These are phyloP conservation scores for Globisporangium radiosum DNA, from an alignment of 352 stramenopile species.

Conservation along the genomic window DNA sequence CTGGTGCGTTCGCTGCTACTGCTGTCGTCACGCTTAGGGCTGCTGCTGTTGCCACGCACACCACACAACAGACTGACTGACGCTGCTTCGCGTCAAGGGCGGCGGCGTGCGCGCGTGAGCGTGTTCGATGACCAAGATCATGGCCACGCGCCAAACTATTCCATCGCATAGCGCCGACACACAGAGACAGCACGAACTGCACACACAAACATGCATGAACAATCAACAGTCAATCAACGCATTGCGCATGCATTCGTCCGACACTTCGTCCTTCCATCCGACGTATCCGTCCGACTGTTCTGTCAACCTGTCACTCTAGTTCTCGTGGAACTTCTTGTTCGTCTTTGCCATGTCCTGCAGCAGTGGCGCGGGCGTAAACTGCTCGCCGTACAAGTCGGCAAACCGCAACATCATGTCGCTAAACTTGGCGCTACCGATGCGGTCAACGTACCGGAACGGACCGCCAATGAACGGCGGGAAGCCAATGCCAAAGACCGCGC, in stretches of 20 bases:
- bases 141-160: too few species aligned
- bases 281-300: conserved; percentile 2
- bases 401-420: conserved; percentile 96
- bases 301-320: conserved; percentile 20
- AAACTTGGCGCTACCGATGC: conserved; percentile 90
- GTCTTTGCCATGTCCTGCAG: conserved; percentile 96
- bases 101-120: not conserved
- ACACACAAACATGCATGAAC: not conserved
- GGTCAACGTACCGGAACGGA: conserved; percentile 96
- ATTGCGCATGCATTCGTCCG: not conserved
- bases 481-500: conserved; percentile 97
- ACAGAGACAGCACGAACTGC: not conserved
- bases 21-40: not conserved
- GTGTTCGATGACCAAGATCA: too few species aligned
- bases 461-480: conserved; percentile 97
- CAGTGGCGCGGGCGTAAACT: conserved; percentile 95
- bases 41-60: not conserved
- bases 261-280: not conserved
- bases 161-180: too few species aligned
- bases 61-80: not conserved
- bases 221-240: not conserved
- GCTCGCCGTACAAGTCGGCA: conserved; percentile 92
- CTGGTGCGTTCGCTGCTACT: conserved; percentile 20
- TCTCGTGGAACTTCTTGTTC: conserved; percentile 96
- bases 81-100: not conserved